These are phyloP conservation scores for Chlamydomonas applanata DNA, from an alignment of 139 green algal species.

Conservation along the genomic window DNA sequence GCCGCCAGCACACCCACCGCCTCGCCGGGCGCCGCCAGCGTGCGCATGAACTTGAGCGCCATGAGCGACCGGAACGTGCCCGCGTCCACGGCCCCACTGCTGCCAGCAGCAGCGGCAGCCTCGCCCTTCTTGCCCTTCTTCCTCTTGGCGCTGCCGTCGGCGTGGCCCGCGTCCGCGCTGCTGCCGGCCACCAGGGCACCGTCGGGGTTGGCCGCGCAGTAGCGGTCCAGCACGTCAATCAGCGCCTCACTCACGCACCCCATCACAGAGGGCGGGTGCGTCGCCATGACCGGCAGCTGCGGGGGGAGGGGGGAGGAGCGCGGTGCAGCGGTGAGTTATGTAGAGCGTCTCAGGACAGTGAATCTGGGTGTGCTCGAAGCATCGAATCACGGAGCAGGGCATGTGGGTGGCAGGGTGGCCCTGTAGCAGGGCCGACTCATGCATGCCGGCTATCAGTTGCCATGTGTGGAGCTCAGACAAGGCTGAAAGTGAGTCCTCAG, in stretches of 20 bases:
- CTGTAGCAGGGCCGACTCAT: too few relatives aligned
- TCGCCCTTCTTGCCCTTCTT: slow-evolving; percentile 34
- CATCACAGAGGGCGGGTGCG: slow-evolving; percentile 56
- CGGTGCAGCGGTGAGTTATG: too few relatives aligned
- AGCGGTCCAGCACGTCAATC: slow-evolving; percentile 60
- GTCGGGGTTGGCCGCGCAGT: slow-evolving; percentile 45
- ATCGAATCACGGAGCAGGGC: too few relatives aligned
- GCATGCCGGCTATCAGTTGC: too few relatives aligned
- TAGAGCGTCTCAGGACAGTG: too few relatives aligned
- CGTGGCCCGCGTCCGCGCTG: not conserved
- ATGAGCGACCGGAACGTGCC: slow-evolving; percentile 58
- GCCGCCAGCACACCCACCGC: slow-evolving; percentile 93
- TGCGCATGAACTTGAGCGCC: slow-evolving; percentile 85
- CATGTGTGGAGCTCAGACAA: slow-evolving; percentile 6
- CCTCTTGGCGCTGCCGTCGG: slow-evolving; percentile 17
- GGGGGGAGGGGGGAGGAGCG: not conserved
- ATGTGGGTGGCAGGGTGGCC: too few relatives aligned
- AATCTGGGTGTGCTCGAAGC: too few relatives aligned
- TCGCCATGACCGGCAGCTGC: slow-evolving; percentile 27
- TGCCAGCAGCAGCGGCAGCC: not conserved
- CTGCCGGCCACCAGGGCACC: slow-evolving; percentile 13
- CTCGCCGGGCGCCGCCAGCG: slow-evolving; percentile 79
- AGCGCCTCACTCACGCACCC: slow-evolving; percentile 78
- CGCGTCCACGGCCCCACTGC: slow-evolving; percentile 2
- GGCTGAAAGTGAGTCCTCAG: slow-evolving; percentile 18